Percentiles rank a stretch among this genome's conserved stretches.
Evolutionary conservation across 2,329 filamentous ascomycete genomes (phyloP).

Genomic region (Penicillium palitans): DNA sequence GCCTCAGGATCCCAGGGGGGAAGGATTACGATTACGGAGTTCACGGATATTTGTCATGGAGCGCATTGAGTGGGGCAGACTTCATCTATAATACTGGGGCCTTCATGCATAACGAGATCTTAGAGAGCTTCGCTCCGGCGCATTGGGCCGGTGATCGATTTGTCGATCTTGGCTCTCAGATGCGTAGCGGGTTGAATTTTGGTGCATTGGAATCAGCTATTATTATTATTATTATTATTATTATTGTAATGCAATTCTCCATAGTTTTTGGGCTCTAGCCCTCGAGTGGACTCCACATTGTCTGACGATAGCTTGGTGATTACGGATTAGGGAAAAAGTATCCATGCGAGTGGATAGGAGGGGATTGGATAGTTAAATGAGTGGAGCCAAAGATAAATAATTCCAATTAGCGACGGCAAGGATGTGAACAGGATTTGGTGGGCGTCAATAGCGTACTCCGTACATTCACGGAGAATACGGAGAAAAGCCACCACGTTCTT

Average conservation of each 20-base stretch:
- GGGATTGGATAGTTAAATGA: not conserved
- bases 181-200: not conserved
- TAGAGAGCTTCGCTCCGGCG: not conserved
- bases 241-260: constrained; percentile 11
- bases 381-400: not conserved
- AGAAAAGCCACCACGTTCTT: constrained; percentile 2
- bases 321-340: constrained; percentile 4
- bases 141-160: constrained; percentile 21
- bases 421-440: not conserved
- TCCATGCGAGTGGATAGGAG: not conserved
- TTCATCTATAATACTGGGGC: not conserved
- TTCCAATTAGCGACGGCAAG: not conserved
- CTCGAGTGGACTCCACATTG: not conserved
- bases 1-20: too few relatives aligned
- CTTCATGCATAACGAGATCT: not conserved
- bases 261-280: constrained; percentile 7
- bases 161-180: constrained; percentile 12
- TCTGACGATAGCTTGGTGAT: not conserved
- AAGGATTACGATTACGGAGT: too few relatives aligned
- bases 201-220: not conserved
- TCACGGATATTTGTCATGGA: not conserved
- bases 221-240: not conserved
- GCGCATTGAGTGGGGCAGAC: not conserved
- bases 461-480: not conserved
- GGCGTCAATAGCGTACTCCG: constrained; percentile 4